Evolutionary conservation across 1,139 yeast genomes (phyloP), one percentile per base, ranked within the genome.

Genomic region (Pichia sp.): DNA sequence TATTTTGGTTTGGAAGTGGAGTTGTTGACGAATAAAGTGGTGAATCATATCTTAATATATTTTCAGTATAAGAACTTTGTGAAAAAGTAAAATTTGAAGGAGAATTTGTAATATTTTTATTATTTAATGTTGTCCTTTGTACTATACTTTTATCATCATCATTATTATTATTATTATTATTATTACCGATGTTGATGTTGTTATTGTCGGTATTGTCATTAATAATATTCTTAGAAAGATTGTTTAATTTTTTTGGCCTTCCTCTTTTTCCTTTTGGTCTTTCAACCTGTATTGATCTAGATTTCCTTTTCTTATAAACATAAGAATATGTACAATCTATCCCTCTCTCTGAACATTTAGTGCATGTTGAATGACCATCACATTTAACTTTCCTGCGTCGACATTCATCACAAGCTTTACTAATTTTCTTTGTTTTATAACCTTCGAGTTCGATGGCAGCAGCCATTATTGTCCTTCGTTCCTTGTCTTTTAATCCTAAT

Each of bases 391-490:
- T 53, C 24, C 49, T 44, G 3, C 37, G 16, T 9, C 56, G 30
- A 27, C 56, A 53, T 24, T 43, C 64, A 49, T 76, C 80, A 55
- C 82, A 78, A 1, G 82, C 82, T 45, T 66, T 69, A 28, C 62
- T 49, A 1, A 72, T 74, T 40, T 79, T 59, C 35, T 68, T 66
- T n/a, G 12, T 16, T n/a, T 34, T 5, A 4, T 24, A 32, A 6
- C 8, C 27, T 26, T 26, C 27, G 8, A 8, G 27, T 26, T 26
- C 27, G 8, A 6, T 6, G 6, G 6, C 8, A 26, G 27, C 6
- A 37, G 10, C 12, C 35, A 23, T 6, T 6, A 11, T n/a, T n/a
- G n/a, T 26, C 8, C 8, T 26, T 26, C 6, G 27, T 6, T 39
- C n/a, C 12, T 37, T 20, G 9, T 6, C 5, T n/a, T n/a, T n/a